Evolutionary conservation across 768 basidiomycete genomes (phyloP).

Genomic region (Boletus edulis): DNA sequence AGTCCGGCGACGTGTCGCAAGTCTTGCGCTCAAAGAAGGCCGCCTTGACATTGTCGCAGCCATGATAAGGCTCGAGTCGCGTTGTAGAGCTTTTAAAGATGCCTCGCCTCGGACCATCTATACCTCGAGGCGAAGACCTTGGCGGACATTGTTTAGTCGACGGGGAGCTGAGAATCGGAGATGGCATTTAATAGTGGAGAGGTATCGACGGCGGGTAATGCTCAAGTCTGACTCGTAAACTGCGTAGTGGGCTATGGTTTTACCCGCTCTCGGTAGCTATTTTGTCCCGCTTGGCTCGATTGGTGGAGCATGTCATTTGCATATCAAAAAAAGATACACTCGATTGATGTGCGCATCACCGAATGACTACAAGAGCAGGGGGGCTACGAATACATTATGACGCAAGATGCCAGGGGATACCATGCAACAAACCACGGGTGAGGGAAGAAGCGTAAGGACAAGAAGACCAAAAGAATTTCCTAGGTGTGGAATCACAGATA

Average conservation of each 20-base stretch:
- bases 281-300: not conserved
- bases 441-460: conserved; percentile 1
- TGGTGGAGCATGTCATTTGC: no score
- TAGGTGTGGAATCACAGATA: conserved; percentile 45
- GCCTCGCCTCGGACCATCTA: conserved; percentile 6
- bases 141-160: conserved; percentile 22
- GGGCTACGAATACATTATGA: conserved; percentile 23
- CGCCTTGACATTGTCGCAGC: conserved; percentile 46
- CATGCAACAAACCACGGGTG: conserved; percentile 4
- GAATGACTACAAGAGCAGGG: conserved; percentile 6
- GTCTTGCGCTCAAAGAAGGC: conserved; percentile 64
- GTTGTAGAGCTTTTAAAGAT: conserved; percentile 6
- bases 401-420: conserved; percentile 9
- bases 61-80: conserved; percentile 22
- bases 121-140: conserved; percentile 17
- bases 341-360: conserved; percentile 18
- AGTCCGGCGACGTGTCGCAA: conserved; percentile 58
- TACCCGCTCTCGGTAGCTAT: not conserved
- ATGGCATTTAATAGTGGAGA: conserved; percentile 27
- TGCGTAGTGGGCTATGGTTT: not conserved
- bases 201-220: conserved; percentile 16
- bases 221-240: not conserved
- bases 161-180: conserved; percentile 31
- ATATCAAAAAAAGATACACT: not conserved
- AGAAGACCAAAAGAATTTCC: conserved; percentile 13